phyloP scores from a whole-genome alignment of 345 rosid genomes.

The Psidium friedrichsthalianum region DNA sequence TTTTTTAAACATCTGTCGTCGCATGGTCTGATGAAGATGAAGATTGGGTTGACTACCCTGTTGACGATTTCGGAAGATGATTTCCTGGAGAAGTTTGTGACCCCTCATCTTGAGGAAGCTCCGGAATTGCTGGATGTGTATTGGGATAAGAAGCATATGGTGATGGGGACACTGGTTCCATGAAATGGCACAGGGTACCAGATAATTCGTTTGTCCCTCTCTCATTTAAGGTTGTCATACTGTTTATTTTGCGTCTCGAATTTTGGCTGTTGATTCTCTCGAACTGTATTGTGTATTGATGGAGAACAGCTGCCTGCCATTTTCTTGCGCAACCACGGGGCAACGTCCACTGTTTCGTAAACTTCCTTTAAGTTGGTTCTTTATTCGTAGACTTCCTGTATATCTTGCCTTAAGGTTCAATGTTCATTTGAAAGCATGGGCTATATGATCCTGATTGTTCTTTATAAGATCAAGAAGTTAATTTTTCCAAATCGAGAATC shows the following conservation, averaged over 20 bases:
- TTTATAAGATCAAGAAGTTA: not conserved
- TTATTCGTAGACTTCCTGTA: not conserved
- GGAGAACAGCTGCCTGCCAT: not conserved
- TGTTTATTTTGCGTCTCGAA: not conserved
- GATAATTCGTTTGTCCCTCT: not conserved
- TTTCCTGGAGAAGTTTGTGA: slow-evolving; percentile 9
- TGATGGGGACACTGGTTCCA: not conserved
- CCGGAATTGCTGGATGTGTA: slow-evolving; percentile 10
- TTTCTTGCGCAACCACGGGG: not conserved
- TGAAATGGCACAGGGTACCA: not conserved
- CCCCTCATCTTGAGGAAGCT: not conserved
- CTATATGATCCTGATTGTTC: not conserved
- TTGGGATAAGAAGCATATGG: slow-evolving; percentile 8
- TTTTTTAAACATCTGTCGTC: slow-evolving; percentile 8
- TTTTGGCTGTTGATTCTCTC: not conserved
- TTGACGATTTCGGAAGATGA: not conserved
- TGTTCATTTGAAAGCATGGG: not conserved
- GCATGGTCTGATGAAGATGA: slow-evolving; percentile 10
- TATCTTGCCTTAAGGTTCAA: not conserved
- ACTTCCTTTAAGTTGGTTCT: not conserved
- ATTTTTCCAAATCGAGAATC: not conserved
- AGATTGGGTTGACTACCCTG: not conserved
- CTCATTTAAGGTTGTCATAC: not conserved
- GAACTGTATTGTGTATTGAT: not conserved
- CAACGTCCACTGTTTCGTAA: not conserved